Evolutionary conservation across 345 rosid genomes (phyloP), one percentile per base, ranked within the genome.

Genomic region (Moricandia moricandioides): DNA sequence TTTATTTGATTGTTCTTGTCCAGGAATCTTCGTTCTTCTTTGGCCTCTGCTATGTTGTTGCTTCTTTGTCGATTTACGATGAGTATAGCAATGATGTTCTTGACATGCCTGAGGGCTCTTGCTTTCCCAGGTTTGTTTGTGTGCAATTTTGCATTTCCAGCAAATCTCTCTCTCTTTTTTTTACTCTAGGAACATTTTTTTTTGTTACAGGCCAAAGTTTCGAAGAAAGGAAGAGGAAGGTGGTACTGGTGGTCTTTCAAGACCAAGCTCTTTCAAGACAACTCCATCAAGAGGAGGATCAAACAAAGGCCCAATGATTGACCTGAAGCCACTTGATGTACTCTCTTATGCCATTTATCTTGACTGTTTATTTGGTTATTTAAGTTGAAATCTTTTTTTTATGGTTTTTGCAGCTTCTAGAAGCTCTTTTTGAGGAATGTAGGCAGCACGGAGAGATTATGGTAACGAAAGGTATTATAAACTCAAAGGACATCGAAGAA

Each of bases 51-150:
- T 96, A 89, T 72, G 78, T 90, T 49, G 77, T 92, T 35, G 93
- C 99, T 7, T 86, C 97, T 45, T 75, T 91, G 78, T 84, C 99
- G 13, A 81, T 96, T 45, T 92, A 89, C n/a, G 98, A 96, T 52
- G 99, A 96, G 80, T 92, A 96, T 84, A 89, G 98, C 82, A 96
- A 89, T 34, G 98, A 92, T 70, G 54, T 90, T 60, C 92, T 96
- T 71, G 99, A 87, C 84, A 84, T 92, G 98, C 86, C 88, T 0
- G 99, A 92, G 81, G 96, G 97, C 69, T 90, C 99, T 79, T 92
- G 94, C 85, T 89, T 96, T 82, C 91, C 96, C 3, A 92, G 81
- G 81, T 78, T 72, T 52, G 77, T 78, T 67, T 60, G 73, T 61
- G 60, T 78, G 10, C 73, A 34, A 37, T 71, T 35, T 8, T 67